Base-by-base conservation (phyloP, 1,284 basidiomycete genomes). In the Microbotryum saponariae region DNA sequence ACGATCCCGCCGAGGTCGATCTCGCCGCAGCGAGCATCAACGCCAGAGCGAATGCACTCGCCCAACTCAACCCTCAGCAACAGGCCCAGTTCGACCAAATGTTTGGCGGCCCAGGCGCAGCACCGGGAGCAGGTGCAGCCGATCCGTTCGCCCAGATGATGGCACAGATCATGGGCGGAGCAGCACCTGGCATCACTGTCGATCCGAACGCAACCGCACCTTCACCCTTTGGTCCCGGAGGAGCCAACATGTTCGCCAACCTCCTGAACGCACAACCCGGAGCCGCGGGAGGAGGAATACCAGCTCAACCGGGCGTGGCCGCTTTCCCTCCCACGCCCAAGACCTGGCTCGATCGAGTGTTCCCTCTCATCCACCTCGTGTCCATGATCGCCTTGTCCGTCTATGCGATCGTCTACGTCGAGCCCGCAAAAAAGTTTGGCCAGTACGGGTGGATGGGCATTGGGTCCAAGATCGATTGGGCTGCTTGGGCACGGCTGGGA, bases 1-100 rank as follows among this genome's bases (percentile, higher is more conserved):
- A 70, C 44, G 71, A 72, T 52, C 71, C 71, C 25, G 69, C 63
- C 21, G 71, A 72, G 51, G 53, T 72, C 23, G 71, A 72, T 56
- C 61, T 72, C 12, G 68, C 65, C 4, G 21, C 63, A 14, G 37
- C 37, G 16, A 42, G 37, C 14, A 49, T 57, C 9, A 49, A 59
- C 27, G 25, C 58, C 3, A 9, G 37, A 42, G 37, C 37, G 37
- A 18, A 42, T 42, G 12, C 37, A 18, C 45, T 59, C 42, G 50
- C 56, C 2, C 23, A 56, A 23, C 56, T 63, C 53, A 48, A 25
- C 7, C 52, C 14, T 33, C 53, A 27, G 49, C 44, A 51, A 37
- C 42, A 20, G 2, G 54, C 5, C n/a, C n/a, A 16, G 45, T 55
- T 58, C 25, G 65, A 51, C 6, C 14, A 49, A 27, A 0, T 56